Evolutionary conservation across 1,139 yeast species (phyloP).

Genomic region (Casaregolazyma suthepensis): DNA sequence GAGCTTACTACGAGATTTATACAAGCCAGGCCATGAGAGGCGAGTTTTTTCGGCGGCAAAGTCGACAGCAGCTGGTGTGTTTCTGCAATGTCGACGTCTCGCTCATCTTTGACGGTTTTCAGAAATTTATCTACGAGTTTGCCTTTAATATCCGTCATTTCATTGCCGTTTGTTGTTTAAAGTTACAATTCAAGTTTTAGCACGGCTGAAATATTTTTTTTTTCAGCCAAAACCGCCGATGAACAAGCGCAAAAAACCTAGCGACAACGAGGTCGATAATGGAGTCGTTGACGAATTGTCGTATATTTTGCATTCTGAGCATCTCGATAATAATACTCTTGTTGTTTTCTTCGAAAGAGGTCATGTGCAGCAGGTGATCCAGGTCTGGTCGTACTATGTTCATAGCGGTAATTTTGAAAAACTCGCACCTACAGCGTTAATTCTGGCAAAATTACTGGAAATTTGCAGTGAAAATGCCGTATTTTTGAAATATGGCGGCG

Average conservation of each 20-base stretch:
- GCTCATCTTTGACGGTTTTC: conserved; percentile 19
- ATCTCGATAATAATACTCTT: conserved; percentile 25
- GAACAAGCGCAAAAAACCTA: conserved; percentile 16
- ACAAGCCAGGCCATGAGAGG: conserved; percentile 68
- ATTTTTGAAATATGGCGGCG: conserved; percentile 27
- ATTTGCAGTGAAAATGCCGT: conserved; percentile 16
- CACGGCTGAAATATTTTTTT: conserved; percentile 7
- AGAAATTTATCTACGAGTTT: conserved; percentile 12
- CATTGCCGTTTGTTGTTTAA: not conserved
- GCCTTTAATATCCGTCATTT: not conserved
- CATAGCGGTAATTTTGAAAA: conserved; percentile 30
- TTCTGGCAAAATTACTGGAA: conserved; percentile 16
- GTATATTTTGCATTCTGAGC: conserved; percentile 1
- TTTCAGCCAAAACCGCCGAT: conserved; percentile 4
- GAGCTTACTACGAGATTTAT: conserved; percentile 55
- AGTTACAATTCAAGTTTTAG: not conserved
- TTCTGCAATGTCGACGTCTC: conserved; percentile 30
- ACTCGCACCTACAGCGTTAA: conserved; percentile 16
- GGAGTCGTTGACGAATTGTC: conserved; percentile 9
- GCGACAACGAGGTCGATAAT: conserved; percentile 11
- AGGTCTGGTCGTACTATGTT: conserved; percentile 58
- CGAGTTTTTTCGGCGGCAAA: conserved; percentile 58
- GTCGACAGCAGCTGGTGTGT: conserved; percentile 26
- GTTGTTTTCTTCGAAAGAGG: conserved; percentile 33
- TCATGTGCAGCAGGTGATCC: conserved; percentile 36